Percentiles rank a stretch among this genome's conserved stretches.
These are phyloP conservation scores for Solanum medicagineum DNA, from an alignment of 257 asterid species.

Conservation along the genomic window DNA sequence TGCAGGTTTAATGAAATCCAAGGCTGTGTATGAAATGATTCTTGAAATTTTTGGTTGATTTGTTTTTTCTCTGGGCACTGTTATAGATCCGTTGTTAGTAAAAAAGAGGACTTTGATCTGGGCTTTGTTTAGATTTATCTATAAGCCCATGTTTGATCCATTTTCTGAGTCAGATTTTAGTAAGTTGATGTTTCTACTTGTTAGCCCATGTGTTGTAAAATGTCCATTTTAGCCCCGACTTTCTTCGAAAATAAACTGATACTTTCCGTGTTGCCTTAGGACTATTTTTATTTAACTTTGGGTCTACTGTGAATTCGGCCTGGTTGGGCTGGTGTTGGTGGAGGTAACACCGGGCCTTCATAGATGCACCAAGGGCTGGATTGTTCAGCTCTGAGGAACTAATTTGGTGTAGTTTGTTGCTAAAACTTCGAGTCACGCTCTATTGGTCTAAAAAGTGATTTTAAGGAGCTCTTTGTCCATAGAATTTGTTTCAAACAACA, in stretches of 20 bases:
- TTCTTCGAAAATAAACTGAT: background rate
- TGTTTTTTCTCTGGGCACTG: background rate
- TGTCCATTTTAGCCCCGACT: background rate
- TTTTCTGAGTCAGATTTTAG: background rate
- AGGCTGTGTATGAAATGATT: background rate
- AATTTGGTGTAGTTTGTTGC: background rate
- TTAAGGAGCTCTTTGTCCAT: background rate
- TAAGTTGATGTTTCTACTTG: background rate
- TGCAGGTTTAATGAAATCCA: background rate
- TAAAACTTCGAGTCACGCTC: background rate
- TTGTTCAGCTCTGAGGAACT: background rate
- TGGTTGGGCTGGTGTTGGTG: background rate
- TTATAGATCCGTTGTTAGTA: background rate
- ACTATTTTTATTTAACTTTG: background rate
- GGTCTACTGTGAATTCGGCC: background rate
- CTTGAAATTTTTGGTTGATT: background rate
- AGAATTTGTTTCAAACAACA: background rate
- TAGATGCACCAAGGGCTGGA: background rate
- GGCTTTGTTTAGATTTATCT: constrained; percentile 12
- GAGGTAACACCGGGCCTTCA: background rate
- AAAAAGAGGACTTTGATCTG: background rate
- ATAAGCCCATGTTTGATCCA: constrained; percentile 3
- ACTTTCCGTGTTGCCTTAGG: background rate
- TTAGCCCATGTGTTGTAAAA: background rate
- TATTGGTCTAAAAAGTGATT: background rate